phyloP scores from a whole-genome alignment of 148 eudicot genomes.

The Salicornia ramosissima region DNA sequence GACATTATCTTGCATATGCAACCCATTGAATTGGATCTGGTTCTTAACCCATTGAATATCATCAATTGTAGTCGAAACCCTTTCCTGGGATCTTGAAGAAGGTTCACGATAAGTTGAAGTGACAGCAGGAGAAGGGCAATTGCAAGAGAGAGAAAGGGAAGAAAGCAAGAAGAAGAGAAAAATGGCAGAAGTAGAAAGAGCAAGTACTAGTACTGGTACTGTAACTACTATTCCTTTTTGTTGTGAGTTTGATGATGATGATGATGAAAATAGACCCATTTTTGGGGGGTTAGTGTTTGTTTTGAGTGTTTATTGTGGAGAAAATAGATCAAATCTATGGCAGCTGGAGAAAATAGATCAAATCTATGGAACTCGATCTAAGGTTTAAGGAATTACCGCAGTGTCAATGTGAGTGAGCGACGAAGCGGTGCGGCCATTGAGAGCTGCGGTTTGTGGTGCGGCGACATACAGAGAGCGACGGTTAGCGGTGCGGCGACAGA shows the following conservation, averaged over 20 bases:
- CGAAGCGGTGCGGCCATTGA: too few species aligned
- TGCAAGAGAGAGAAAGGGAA: conserved; percentile 47
- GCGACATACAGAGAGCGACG: too few species aligned
- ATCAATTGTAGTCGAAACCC: conserved; percentile 45
- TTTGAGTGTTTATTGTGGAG: too few species aligned
- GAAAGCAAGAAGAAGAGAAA: conserved; percentile 63
- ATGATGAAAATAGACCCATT: conserved; percentile 26
- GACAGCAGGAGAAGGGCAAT: conserved; percentile 30
- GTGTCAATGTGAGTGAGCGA: too few species aligned
- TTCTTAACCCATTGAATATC: conserved; percentile 68
- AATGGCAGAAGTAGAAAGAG: conserved; percentile 43
- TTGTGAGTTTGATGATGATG: conserved; percentile 22
- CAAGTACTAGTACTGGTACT: conserved; percentile 52
- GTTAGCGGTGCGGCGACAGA: too few species aligned
- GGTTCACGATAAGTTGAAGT: background rate
- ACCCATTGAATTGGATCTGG: conserved; percentile 74
- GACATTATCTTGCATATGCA: conserved; percentile 83
- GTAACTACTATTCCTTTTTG: conserved; percentile 57
- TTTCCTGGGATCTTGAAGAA: conserved; percentile 12
- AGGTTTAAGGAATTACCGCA: too few species aligned
- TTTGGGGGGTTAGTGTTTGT: too few species aligned
- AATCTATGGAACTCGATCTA: too few species aligned
- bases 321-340: too few species aligned
- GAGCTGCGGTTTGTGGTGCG: too few species aligned
- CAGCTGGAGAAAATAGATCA: too few species aligned